Evolutionary conservation across 208 protist genomes (phyloP).

Genomic region (Wallacemonas sp.): DNA sequence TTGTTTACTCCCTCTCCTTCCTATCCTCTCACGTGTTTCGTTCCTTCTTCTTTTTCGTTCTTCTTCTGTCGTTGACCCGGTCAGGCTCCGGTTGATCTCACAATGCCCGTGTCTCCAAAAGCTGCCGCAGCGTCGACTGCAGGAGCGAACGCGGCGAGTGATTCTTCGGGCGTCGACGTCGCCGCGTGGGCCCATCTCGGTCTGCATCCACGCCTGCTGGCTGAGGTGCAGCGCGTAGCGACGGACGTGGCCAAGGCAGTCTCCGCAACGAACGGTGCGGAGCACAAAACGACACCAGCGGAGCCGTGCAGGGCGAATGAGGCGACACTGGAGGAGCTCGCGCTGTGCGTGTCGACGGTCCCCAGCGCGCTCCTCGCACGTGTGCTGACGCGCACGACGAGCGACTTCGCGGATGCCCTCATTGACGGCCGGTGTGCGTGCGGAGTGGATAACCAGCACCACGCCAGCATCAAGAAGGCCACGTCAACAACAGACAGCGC

Average conservation of each 20-base stretch:
- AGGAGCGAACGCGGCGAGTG: slow-evolving; percentile 2
- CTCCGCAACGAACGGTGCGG: neutral
- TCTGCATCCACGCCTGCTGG: slow-evolving; percentile 44
- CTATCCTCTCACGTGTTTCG: slow-evolving; percentile 8
- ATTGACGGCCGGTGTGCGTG: slow-evolving; percentile 62
- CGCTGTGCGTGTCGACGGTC: slow-evolving; percentile 14
- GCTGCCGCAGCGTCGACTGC: neutral
- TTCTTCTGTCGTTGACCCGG: neutral
- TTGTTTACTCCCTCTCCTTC: slow-evolving; percentile 12
- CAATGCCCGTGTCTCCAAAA: neutral
- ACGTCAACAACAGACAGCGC: no score
- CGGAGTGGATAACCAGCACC: slow-evolving; percentile 4
- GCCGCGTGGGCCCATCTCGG: slow-evolving; percentile 27
- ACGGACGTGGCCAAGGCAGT: neutral
- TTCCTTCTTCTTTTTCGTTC: slow-evolving; percentile 8
- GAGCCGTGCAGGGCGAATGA: neutral
- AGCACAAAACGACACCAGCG: neutral
- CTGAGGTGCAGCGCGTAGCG: slow-evolving; percentile 25
- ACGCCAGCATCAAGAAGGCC: slow-evolving; percentile 8
- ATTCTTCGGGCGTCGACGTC: slow-evolving; percentile 9
- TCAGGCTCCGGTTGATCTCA: neutral
- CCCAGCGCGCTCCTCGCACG: slow-evolving; percentile 55
- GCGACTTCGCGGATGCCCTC: slow-evolving; percentile 66
- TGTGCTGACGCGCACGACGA: slow-evolving; percentile 50
- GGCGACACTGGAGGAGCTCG: neutral